Base-by-base conservation (phyloP, 1,284 basidiomycete genomes). In the Phlebopus sp. region DNA sequence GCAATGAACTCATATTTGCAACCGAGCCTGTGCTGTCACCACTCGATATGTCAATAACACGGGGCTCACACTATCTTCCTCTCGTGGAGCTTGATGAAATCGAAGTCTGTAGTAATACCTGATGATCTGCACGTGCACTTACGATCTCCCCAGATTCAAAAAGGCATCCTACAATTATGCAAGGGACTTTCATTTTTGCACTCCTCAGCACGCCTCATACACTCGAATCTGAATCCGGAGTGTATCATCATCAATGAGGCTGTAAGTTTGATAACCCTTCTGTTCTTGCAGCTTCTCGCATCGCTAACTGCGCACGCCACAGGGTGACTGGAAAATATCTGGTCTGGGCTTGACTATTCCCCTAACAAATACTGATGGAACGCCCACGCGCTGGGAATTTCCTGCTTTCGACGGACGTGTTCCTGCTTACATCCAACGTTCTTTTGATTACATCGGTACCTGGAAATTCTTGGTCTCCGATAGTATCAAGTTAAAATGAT, bases 311-410 rank as follows among this genome's bases (percentile, higher is more conserved):
- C 30, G 18, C 25, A 35, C 39, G 31, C 34, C 50, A 44, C 55
- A 97, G 90, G 96, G 97, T 31, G 96, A 99, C 68, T 99, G 96
- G 96, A 99, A 98, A 71, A 78, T 99, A 41, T 86, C 89, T 13
- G 95, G 94, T 0, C 79, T 98, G 37, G 91, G 90, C 5, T 75
- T 95, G 44, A 92, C 92, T 0, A 93, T 95, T 14, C 79, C 90
- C 2, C 73, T 98, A 2, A 71, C 81, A 30, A 73, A 77, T 27
- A 70, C 85, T 1, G 84, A 90, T 53, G 93, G 92, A 1, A 74
- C 79, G 4, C 75, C 85, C 0, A 84, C 91, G 1, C 81, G 82
- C 23, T 97, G 92, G 84, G 84, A 90, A 52, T 96, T 91, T 60
- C 94, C 94, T 0, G 87, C 91, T 25, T 89, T 86, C 54, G 94